phyloP scores from a whole-genome alignment of 768 basidiomycete species.

The Tylopilus sp. region DNA sequence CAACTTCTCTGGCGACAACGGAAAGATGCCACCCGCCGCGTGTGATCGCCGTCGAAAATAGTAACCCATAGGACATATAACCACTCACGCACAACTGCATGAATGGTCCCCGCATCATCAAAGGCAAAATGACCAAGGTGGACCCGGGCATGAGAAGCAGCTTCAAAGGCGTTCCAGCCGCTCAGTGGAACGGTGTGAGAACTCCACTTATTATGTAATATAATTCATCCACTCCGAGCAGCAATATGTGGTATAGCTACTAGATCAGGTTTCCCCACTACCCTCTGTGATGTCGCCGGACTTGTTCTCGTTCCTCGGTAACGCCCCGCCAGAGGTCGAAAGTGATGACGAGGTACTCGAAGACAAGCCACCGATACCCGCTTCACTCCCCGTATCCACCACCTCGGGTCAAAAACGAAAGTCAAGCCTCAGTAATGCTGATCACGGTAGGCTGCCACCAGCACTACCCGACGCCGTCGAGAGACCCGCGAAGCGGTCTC shows the following conservation, averaged over 20 bases:
- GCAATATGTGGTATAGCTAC: neutral
- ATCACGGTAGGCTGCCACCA: constrained; percentile 2
- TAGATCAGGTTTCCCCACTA: neutral
- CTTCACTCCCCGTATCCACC: neutral
- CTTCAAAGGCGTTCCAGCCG: too few relatives aligned
- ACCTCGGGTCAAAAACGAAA: constrained; percentile 25
- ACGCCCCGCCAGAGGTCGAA: constrained; percentile 20
- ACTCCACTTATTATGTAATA: too few relatives aligned
- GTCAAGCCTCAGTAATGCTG: constrained; percentile 7
- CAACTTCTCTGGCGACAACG: too few relatives aligned
- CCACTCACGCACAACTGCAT: too few relatives aligned
- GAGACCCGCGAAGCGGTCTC: constrained; percentile 50
- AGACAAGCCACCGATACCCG: neutral
- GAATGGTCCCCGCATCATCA: too few relatives aligned
- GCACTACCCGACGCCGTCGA: constrained; percentile 30
- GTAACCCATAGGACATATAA: too few relatives aligned
- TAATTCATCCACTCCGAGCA: neutral
- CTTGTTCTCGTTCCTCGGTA: constrained; percentile 31
- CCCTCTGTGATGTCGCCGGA: constrained; percentile 23
- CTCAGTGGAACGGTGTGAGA: too few relatives aligned
- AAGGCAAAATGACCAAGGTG: too few relatives aligned
- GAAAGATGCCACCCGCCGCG: too few relatives aligned
- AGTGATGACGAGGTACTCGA: constrained; percentile 23
- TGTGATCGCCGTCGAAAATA: too few relatives aligned
- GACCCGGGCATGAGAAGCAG: too few relatives aligned